phyloP scores from a whole-genome alignment of 495 filamentous ascomycete genomes.

The Penicillium bovifimosum region DNA sequence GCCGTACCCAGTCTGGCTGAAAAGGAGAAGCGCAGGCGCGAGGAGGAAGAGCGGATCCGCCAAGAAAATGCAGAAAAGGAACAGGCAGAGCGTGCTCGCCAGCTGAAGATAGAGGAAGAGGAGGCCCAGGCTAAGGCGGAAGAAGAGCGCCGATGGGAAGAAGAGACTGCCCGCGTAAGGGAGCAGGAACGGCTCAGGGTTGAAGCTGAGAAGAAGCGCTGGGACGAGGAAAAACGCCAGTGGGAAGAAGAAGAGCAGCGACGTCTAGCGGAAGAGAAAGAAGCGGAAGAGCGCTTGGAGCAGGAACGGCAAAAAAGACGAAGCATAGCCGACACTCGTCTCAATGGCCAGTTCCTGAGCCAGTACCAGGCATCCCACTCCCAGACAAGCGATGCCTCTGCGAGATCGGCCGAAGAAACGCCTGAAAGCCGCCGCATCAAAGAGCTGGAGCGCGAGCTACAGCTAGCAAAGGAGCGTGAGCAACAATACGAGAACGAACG shows the following conservation, averaged over 20 bases:
- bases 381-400: conserved; percentile 20
- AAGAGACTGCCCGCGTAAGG: conserved; percentile 61
- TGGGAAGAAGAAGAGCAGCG: conserved; percentile 81
- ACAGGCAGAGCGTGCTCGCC: conserved; percentile 57
- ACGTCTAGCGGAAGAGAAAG: conserved; percentile 66
- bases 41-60: conserved; percentile 58
- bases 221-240: conserved; percentile 78
- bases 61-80: conserved; percentile 46
- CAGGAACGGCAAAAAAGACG: conserved; percentile 60
- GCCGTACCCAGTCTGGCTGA: conserved; percentile 68
- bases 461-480: conserved; percentile 80
- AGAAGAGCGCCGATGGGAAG: conserved; percentile 76
- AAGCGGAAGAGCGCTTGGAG: conserved; percentile 59
- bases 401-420: conserved; percentile 27
- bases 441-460: conserved; percentile 80
- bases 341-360: conserved; percentile 79
- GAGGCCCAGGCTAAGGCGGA: conserved; percentile 55
- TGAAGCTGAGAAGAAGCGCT: conserved; percentile 72
- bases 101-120: conserved; percentile 65
- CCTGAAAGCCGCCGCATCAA: conserved; percentile 61
- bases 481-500: conserved; percentile 76
- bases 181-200: conserved; percentile 63
- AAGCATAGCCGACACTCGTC: conserved; percentile 54
- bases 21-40: conserved; percentile 56
- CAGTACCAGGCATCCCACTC: conserved; percentile 66